These are phyloP conservation scores for Garcia nutans DNA, from an alignment of 345 rosid species.

Conservation along the genomic window DNA sequence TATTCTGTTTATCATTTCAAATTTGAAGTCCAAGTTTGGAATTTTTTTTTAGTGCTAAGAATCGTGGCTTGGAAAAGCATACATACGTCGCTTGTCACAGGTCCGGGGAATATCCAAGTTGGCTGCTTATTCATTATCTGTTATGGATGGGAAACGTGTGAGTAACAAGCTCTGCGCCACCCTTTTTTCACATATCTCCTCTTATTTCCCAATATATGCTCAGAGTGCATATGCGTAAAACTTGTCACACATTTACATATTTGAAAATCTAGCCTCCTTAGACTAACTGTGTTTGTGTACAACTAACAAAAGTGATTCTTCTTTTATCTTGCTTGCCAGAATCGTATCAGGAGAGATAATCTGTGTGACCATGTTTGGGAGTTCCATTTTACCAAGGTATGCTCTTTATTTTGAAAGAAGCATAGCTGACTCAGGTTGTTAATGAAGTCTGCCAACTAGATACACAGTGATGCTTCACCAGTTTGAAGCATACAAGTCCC, in stretches of 20 bases:
- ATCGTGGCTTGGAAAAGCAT: constrained; percentile 58
- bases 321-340: constrained; percentile 32
- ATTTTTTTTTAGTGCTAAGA: constrained; percentile 43
- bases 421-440: neutral
- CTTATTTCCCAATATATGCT: neutral
- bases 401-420: neutral
- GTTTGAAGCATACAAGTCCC: constrained; percentile 7
- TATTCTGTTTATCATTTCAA: neutral
- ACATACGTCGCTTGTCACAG: constrained; percentile 52
- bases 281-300: neutral
- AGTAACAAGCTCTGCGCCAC: constrained; percentile 18
- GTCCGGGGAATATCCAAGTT: constrained; percentile 49
- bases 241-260: neutral
- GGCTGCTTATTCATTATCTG: constrained; percentile 54
- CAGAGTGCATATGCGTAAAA: neutral
- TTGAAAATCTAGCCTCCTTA: neutral
- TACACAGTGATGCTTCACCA: constrained; percentile 1
- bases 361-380: constrained; percentile 65
- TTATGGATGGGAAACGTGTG: constrained; percentile 55
- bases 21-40: constrained; percentile 7
- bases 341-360: constrained; percentile 52
- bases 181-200: neutral
- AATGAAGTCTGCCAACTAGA: neutral
- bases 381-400: constrained; percentile 54
- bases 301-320: neutral